A percentile compares a stretch with the other conserved stretches of the same genome.
Conservation (phyloP, 495 filamentous ascomycete genomes). For the Trichocladium uniseriatum region DNA sequence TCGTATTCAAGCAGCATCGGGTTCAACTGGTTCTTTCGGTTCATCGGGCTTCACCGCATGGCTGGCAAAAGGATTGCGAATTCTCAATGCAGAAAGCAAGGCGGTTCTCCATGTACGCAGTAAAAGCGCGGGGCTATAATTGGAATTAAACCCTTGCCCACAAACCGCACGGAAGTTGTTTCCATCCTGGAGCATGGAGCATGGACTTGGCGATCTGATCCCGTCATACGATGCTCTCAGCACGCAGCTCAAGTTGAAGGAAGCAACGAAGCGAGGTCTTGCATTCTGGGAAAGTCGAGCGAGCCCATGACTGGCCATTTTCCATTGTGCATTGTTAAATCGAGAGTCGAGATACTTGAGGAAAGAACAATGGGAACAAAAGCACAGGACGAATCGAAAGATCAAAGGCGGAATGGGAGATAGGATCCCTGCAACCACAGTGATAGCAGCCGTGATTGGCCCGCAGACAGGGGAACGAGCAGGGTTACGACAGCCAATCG, state of each 20-base stretch:
- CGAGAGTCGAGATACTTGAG: background rate
- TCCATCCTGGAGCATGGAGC: no score
- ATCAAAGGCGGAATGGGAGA: slow-evolving; percentile 18
- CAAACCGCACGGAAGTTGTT: no score
- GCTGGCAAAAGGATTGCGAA: background rate
- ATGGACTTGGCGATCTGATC: no score
- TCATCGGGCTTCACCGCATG: slow-evolving; percentile 14
- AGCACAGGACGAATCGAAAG: slow-evolving; percentile 18
- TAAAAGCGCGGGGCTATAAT: no score
- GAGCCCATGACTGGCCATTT: background rate
- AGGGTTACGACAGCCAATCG: slow-evolving; percentile 23
- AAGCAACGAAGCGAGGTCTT: no score
- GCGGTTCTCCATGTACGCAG: no score
- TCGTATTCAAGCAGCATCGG: slow-evolving; percentile 6
- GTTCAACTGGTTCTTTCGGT: background rate
- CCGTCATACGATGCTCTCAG: no score
- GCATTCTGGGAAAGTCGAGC: no score
- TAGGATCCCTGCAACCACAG: slow-evolving; percentile 19
- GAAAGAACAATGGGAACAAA: slow-evolving; percentile 20
- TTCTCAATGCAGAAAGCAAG: no score
- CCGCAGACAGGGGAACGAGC: no score
- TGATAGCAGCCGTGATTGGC: slow-evolving; percentile 28
- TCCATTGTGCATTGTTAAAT: background rate
- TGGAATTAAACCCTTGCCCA: no score
- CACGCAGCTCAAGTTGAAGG: no score